phyloP scores from a whole-genome alignment of 345 rosid species.

The Eucalyptus cloeziana region DNA sequence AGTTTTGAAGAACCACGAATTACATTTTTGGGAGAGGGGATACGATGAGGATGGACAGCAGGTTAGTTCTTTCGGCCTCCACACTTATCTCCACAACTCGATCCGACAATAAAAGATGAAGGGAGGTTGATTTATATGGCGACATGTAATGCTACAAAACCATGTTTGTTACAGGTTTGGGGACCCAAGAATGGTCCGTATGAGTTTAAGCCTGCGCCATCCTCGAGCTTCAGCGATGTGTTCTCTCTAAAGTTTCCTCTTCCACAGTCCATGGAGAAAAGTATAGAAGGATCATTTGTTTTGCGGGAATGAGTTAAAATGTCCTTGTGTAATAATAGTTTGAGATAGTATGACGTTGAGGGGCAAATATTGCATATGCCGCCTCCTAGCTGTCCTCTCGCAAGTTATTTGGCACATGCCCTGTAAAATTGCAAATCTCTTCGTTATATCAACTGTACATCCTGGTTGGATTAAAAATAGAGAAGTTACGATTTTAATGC shows the following conservation, averaged over 20 bases:
- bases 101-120: not conserved
- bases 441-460: not conserved
- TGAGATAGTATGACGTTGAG: not conserved
- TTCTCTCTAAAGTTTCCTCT: slow-evolving; percentile 40
- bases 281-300: slow-evolving; percentile 74
- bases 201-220: slow-evolving; percentile 72
- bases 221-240: slow-evolving; percentile 33
- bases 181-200: slow-evolving; percentile 69
- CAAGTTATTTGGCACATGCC: not conserved
- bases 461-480: not conserved
- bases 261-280: slow-evolving; percentile 40
- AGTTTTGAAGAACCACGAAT: slow-evolving; percentile 69
- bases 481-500: not conserved
- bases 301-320: slow-evolving; percentile 39
- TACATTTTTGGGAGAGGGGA: slow-evolving; percentile 87
- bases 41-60: slow-evolving; percentile 69
- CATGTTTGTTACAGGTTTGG: slow-evolving; percentile 54
- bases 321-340: not conserved
- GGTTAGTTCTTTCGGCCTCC: slow-evolving; percentile 16
- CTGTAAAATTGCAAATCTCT: not conserved
- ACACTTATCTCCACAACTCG: not conserved
- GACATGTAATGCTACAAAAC: not conserved
- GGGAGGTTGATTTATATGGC: not conserved
- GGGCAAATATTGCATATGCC: not conserved
- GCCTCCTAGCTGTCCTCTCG: not conserved